Evolutionary conservation across 176 grass and related monocot genomes (phyloP).

Genomic region (Avena sativa): DNA sequence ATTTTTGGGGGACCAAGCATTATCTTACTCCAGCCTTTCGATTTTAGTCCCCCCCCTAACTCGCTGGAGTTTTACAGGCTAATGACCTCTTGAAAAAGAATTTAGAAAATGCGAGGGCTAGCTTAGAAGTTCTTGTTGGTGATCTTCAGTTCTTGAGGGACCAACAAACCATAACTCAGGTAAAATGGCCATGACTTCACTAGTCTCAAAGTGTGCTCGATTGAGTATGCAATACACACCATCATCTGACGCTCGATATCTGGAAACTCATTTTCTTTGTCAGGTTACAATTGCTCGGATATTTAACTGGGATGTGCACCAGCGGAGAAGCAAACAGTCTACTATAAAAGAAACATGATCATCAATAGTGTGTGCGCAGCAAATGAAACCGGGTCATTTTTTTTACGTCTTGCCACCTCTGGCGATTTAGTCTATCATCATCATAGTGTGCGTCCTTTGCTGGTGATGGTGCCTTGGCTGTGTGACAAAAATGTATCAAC

Average conservation of each 20-base stretch:
- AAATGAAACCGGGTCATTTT: slow-evolving; percentile 20
- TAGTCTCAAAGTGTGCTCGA: background rate
- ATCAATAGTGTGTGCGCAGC: background rate
- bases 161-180: slow-evolving; percentile 98
- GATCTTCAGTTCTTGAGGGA: slow-evolving; percentile 97
- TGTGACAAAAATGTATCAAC: slow-evolving; percentile 51
- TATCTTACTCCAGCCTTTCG: background rate
- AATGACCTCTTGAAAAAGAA: slow-evolving; percentile 84
- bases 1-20: slow-evolving; percentile 23
- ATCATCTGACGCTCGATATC: background rate
- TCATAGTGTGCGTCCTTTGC: slow-evolving; percentile 5
- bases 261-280: slow-evolving; percentile 6
- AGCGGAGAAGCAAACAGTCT: slow-evolving; percentile 80
- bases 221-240: background rate
- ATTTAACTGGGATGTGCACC: slow-evolving; percentile 99
- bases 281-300: slow-evolving; percentile 95
- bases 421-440: slow-evolving; percentile 11
- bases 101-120: slow-evolving; percentile 94
- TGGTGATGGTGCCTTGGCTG: slow-evolving; percentile 24
- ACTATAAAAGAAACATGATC: slow-evolving; percentile 61
- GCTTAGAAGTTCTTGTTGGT: slow-evolving; percentile 86
- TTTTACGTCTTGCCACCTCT: slow-evolving; percentile 35
- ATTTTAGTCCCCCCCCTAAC: slow-evolving; percentile 5
- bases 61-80: slow-evolving; percentile 56
- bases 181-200: slow-evolving; percentile 22